Percentiles rank a stretch among this genome's conserved stretches.
phyloP scores from a whole-genome alignment of 2,329 filamentous ascomycete species.

The Colletotrichum chrysophilum region DNA sequence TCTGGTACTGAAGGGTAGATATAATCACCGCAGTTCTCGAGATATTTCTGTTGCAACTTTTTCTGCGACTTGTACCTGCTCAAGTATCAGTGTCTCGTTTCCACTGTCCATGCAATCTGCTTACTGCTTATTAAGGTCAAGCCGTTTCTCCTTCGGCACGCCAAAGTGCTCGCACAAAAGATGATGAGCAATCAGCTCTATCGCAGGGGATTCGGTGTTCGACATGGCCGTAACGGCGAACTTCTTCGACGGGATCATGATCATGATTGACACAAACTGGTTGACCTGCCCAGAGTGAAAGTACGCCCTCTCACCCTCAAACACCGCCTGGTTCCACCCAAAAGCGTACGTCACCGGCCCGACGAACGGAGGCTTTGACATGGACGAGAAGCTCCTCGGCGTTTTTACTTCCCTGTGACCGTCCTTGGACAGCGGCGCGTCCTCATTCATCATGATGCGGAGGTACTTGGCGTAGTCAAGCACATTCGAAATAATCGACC shows the following conservation, averaged over 20 bases:
- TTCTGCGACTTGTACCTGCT: neutral
- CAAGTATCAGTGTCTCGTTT: neutral
- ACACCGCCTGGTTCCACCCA: constrained; percentile 32
- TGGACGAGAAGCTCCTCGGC: constrained; percentile 28
- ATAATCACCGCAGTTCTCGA: constrained; percentile 23
- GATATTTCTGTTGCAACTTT: neutral
- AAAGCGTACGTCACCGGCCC: constrained; percentile 30
- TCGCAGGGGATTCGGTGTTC: constrained; percentile 22
- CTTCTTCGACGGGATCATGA: constrained; percentile 36
- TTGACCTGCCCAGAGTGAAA: constrained; percentile 33
- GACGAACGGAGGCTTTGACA: constrained; percentile 12
- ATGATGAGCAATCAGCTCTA: constrained; percentile 28
- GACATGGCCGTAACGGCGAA: constrained; percentile 36
- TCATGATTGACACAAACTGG: constrained; percentile 31
- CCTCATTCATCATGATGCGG: constrained; percentile 34
- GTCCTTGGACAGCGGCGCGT: constrained; percentile 28
- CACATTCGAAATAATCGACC: constrained; percentile 44
- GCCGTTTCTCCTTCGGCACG: constrained; percentile 20
- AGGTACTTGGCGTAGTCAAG: constrained; percentile 41
- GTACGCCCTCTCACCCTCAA: constrained; percentile 31
- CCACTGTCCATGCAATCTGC: neutral
- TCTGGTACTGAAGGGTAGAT: constrained; percentile 20
- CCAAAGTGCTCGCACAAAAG: constrained; percentile 35
- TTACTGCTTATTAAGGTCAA: constrained; percentile 21
- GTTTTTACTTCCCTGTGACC: constrained; percentile 31